Evolutionary conservation across 1,139 yeast genomes (phyloP), one percentile per base, ranked within the genome.

Genomic region (Taphrina flavorubra): DNA sequence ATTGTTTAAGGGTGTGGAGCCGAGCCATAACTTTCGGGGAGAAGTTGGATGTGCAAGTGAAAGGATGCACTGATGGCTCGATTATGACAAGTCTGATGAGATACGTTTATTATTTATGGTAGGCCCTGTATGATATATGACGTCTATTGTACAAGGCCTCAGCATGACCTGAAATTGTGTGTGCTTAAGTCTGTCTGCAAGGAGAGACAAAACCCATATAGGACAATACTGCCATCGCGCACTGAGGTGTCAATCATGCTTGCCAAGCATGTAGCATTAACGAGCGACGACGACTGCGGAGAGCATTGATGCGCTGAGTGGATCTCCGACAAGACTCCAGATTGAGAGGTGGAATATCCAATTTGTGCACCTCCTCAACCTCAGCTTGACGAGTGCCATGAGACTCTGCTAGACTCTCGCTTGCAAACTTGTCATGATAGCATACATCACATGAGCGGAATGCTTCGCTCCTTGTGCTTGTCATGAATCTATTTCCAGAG

Each of bases 401-500:
- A 13, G 51, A 8, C 16, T 16, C 51, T n/a, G 4, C 25, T 13
- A 10, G 11, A 10, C 18, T 18, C n/a, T n/a, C n/a, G 11, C 37
- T 2, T 20, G 14, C 37, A n/a, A 53, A 53, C 18, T 34, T 11
- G 8, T 16, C 42, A 2, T n/a, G 6, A 16, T 53, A 53, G 34
- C 58, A 53, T 16, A 7, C 10, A 20, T 10, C 16, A 13, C 58
- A 53, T 6, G 58, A 16, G 14, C 58, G 58, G 16, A 36, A 36
- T 13, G 58, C 58, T 20, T 34, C 58, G 58, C 58, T 53, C 18
- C 25, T 53, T 37, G 58, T 11, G 58, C 65, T 60, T 16, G 65
- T 60, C 57, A 47, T 36, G 37, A 20, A 60, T 10, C 65, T 14
- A 8, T 65, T 65, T 40, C 61, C 59, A n/a, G 65, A 59, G 34